Evolutionary conservation across 2,329 filamentous ascomycete genomes (phyloP).

Genomic region (Salinomyces thailandicus): DNA sequence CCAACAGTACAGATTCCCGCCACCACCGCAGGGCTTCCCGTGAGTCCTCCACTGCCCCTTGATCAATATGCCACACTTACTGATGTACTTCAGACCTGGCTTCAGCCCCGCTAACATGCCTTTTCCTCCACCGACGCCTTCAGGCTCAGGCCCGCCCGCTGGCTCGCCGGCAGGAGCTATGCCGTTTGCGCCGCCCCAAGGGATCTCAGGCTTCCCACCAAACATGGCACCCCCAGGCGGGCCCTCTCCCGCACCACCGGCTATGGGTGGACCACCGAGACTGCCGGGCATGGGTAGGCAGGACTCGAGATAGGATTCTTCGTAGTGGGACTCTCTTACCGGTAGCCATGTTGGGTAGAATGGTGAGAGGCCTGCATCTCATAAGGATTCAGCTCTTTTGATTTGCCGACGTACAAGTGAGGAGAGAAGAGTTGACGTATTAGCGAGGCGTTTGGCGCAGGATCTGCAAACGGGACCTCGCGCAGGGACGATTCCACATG

Average conservation of each 20-base stretch:
- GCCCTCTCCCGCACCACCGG: conserved; percentile 10
- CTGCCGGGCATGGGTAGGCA: conserved; percentile 3
- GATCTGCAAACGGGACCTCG: neutral
- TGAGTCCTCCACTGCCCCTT: neutral
- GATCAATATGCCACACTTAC: neutral
- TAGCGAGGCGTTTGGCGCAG: conserved; percentile 1
- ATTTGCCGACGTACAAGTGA: neutral
- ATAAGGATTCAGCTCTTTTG: neutral
- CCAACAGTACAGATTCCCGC: conserved; percentile 1
- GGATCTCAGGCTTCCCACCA: conserved; percentile 9
- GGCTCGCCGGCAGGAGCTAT: conserved; percentile 13
- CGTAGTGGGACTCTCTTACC: neutral
- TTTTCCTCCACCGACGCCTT: conserved; percentile 1
- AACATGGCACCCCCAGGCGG: conserved; percentile 13
- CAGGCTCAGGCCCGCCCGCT: conserved; percentile 1
- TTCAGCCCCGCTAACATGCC: conserved; percentile 5
- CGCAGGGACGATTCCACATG: too few species aligned
- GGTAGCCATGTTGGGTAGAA: neutral
- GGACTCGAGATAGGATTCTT: neutral
- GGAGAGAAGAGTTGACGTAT: neutral
- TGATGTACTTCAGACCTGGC: neutral
- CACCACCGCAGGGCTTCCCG: conserved; percentile 5
- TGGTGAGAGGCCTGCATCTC: neutral
- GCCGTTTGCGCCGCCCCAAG: conserved; percentile 27
- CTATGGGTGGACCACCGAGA: conserved; percentile 8